These are phyloP conservation scores for Laguncularia racemosa DNA, from an alignment of 345 rosid species.

Conservation along the genomic window DNA sequence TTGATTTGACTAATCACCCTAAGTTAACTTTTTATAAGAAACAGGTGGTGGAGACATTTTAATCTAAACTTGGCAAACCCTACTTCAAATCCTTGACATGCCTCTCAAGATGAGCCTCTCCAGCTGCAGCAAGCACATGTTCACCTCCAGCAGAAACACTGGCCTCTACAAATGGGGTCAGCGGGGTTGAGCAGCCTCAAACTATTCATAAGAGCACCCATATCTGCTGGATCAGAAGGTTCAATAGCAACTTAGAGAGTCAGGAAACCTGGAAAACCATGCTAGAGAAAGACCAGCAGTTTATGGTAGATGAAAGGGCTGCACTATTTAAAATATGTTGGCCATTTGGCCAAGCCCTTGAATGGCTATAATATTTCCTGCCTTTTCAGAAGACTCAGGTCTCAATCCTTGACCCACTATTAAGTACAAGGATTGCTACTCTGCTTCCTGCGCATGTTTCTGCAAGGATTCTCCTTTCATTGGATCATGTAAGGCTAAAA, in stretches of 20 bases:
- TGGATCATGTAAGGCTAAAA: conserved; percentile 81
- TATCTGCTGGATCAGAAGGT: conserved; percentile 87
- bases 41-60: conserved; percentile 87
- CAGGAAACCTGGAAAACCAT: conserved; percentile 92
- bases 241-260: conserved; percentile 89
- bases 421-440: conserved; percentile 72
- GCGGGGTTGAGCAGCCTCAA: conserved; percentile 84
- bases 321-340: conserved; percentile 89
- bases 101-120: conserved; percentile 94
- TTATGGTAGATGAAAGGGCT: conserved; percentile 77
- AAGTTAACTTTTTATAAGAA: conserved; percentile 79
- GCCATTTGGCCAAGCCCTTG: conserved; percentile 91
- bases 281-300: conserved; percentile 93
- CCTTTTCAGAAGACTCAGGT: conserved; percentile 68
- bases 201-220: conserved; percentile 74
- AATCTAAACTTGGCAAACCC: conserved; percentile 81
- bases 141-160: conserved; percentile 89
- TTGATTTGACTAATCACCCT: conserved; percentile 49
- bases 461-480: conserved; percentile 57
- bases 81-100: conserved; percentile 88
- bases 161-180: conserved; percentile 90
- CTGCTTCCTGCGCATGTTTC: conserved; percentile 81
- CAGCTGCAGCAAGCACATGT: conserved; percentile 90
- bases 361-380: conserved; percentile 86
- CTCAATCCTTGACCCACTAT: conserved; percentile 96